phyloP scores from a whole-genome alignment of 2,329 filamentous ascomycete genomes.

The Cladobotryum mycophilum region DNA sequence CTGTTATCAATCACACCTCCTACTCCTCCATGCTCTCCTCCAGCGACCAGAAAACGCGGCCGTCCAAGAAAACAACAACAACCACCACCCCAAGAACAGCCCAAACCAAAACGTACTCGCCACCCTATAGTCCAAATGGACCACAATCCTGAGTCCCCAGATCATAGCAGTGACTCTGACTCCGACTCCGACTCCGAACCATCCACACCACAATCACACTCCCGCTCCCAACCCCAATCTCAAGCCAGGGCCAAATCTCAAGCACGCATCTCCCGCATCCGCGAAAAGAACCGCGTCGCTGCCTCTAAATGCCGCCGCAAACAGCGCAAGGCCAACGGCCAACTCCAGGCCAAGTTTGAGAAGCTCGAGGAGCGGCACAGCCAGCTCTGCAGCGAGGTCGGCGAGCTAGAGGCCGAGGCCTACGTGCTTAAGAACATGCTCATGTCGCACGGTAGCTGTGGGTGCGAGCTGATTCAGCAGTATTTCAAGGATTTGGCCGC shows the following conservation, averaged over 20 bases:
- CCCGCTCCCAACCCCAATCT: not conserved
- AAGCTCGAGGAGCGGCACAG: not conserved
- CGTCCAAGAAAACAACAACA: not conserved
- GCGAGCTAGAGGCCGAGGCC: not conserved
- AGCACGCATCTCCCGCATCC: not conserved
- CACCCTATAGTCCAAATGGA: too few species aligned
- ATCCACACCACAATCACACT: not conserved
- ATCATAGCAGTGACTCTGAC: not conserved
- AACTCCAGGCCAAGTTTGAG: not conserved
- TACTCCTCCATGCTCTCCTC: not conserved
- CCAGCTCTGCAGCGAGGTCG: not conserved
- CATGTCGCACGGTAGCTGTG: constrained; percentile 3
- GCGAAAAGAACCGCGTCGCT: constrained; percentile 6
- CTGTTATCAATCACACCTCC: not conserved
- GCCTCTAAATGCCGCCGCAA: constrained; percentile 1
- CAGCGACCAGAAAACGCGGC: not conserved
- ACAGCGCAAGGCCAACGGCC: constrained; percentile 2
- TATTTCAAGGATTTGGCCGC: constrained; percentile 2
- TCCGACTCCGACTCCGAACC: not conserved
- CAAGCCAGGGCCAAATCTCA: not conserved
- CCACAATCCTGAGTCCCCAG: not conserved
- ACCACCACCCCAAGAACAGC: not conserved
- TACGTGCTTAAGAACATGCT: constrained; percentile 6
- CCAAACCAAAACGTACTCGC: not conserved
- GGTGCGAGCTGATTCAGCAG: constrained; percentile 4